Evolutionary conservation across 1,284 basidiomycete genomes (phyloP).

Genomic region (Ceratobasidium sp.): DNA sequence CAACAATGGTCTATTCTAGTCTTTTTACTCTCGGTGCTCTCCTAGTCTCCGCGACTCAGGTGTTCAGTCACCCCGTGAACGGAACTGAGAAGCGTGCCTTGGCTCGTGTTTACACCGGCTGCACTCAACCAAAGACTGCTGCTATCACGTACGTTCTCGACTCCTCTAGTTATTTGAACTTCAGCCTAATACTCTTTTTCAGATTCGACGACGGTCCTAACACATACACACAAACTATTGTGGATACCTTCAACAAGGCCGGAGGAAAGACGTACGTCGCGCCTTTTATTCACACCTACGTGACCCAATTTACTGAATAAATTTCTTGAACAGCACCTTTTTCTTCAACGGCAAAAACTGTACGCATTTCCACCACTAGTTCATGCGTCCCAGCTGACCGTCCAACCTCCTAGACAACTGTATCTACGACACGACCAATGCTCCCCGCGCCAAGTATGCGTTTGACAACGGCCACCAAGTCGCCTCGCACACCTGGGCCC

Average conservation of each 20-base stretch:
- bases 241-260: conserved; percentile 33
- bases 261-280: conserved; percentile 37
- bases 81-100: conserved; percentile 29
- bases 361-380: background rate
- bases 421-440: conserved; percentile 56
- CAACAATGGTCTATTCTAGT: background rate
- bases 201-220: conserved; percentile 35
- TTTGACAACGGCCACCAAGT: conserved; percentile 57
- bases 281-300: background rate
- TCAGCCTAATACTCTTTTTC: background rate
- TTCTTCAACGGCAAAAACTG: conserved; percentile 44
- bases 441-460: conserved; percentile 55
- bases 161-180: background rate
- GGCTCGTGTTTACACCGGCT: conserved; percentile 30
- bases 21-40: conserved; percentile 11
- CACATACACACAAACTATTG: conserved; percentile 35
- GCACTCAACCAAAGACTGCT: conserved; percentile 34
- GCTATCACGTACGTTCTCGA: conserved; percentile 18
- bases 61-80: background rate
- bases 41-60: conserved; percentile 7
- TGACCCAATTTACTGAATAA: background rate
- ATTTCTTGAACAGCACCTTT: background rate
- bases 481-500: conserved; percentile 59
- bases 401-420: conserved; percentile 54
- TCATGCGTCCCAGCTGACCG: background rate